These are phyloP conservation scores for Zanthoxylum bungeanum DNA, from an alignment of 345 rosid species.

Conservation along the genomic window DNA sequence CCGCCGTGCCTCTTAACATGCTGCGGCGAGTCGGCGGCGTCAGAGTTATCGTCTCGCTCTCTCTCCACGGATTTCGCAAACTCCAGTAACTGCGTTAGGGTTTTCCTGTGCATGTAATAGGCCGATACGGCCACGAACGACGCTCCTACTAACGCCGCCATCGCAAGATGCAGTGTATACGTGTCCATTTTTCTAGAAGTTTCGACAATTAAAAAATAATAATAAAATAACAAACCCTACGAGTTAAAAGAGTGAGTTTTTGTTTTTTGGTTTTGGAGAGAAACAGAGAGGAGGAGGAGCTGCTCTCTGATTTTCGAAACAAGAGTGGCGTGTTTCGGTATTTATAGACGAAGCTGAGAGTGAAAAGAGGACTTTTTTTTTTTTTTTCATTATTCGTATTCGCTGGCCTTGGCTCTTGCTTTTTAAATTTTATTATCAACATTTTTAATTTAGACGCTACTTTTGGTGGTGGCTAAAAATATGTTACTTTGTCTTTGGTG, in stretches of 20 bases:
- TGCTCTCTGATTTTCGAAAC: constrained; percentile 11
- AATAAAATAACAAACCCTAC: neutral
- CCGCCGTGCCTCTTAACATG: constrained; percentile 29
- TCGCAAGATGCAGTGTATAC: constrained; percentile 71
- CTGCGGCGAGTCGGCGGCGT: constrained; percentile 49
- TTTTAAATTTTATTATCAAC: neutral
- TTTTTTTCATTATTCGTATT: constrained; percentile 2
- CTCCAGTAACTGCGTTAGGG: constrained; percentile 85
- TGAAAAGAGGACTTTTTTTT: too few species aligned
- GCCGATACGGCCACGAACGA: constrained; percentile 93
- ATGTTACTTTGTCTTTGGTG: neutral
- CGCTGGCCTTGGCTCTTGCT: neutral
- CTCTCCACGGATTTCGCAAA: constrained; percentile 79
- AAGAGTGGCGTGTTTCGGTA: neutral
- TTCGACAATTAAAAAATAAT: neutral
- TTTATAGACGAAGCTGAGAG: constrained; percentile 22
- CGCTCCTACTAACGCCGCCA: constrained; percentile 98
- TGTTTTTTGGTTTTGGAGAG: neutral
- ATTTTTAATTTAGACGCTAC: neutral
- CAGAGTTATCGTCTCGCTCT: constrained; percentile 48
- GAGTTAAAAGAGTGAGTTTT: neutral
- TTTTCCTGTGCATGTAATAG: constrained; percentile 88
- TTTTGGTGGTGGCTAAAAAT: neutral
- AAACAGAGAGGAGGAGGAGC: neutral
- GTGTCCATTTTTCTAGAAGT: constrained; percentile 57